Percentiles rank a stretch among this genome's conserved stretches.
Evolutionary conservation across 306 rosid genomes (phyloP).

Genomic region (Medicago truncatula): MtrunA17r5.0-ANR NC_053046.1:18224501-18225000

Average conservation of each 20-base stretch:
- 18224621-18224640: conserved; percentile 33
- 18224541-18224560: conserved; percentile 45
- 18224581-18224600: conserved; percentile 56
- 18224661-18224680: conserved; percentile 46
- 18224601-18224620: conserved; percentile 38
- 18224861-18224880: conserved; percentile 71
- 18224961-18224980: conserved; percentile 51
- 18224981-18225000: conserved; percentile 81
- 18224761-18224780: conserved; percentile 45
- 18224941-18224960: conserved; percentile 9
- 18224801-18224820: conserved; percentile 44
- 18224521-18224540: background rate
- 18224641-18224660: conserved; percentile 47
- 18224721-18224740: conserved; percentile 36
- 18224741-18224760: conserved; percentile 15
- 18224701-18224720: conserved; percentile 70
- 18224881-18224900: conserved; percentile 59
- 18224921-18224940: background rate
- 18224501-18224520: background rate
- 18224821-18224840: conserved; percentile 42
- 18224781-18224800: conserved; percentile 39
- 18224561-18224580: conserved; percentile 51
- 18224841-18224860: conserved; percentile 39
- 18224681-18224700: conserved; percentile 79
- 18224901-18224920: conserved; percentile 44